Conservation (phyloP, 2,329 filamentous ascomycete species). For the Exophiala alcalophila region DNA sequence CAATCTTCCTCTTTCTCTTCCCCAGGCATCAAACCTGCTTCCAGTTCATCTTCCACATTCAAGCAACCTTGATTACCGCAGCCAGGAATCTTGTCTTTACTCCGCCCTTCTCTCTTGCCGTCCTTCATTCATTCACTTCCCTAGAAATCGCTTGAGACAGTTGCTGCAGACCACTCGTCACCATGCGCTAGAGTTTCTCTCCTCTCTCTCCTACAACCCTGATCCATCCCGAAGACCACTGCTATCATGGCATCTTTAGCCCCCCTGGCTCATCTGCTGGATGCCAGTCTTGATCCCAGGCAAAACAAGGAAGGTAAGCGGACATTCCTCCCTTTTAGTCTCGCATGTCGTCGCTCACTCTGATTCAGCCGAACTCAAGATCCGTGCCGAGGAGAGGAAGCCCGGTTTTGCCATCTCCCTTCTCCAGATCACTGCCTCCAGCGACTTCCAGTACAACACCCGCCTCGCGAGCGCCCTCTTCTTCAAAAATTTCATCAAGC, state of each 20-base stretch:
- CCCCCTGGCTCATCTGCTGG: constrained; percentile 72
- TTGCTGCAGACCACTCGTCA: too few relatives aligned
- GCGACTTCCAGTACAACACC: constrained; percentile 69
- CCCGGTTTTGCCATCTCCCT: constrained; percentile 84
- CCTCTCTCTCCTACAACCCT: not conserved
- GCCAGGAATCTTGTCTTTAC: too few relatives aligned
- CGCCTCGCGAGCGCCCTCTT: constrained; percentile 84
- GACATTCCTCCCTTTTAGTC: constrained; percentile 3
- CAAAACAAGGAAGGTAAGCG: constrained; percentile 86
- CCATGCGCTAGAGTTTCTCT: not conserved
- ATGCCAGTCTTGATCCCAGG: constrained; percentile 82
- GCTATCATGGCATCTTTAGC: constrained; percentile 51
- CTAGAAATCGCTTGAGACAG: too few relatives aligned
- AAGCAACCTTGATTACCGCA: too few relatives aligned
- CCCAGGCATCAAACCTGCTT: too few relatives aligned
- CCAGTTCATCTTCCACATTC: too few relatives aligned
- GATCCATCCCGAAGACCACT: not conserved
- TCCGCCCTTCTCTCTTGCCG: too few relatives aligned
- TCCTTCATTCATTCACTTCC: too few relatives aligned
- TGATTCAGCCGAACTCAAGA: constrained; percentile 71
- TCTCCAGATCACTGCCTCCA: constrained; percentile 83
- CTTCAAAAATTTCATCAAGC: constrained; percentile 98
- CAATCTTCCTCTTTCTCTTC: too few relatives aligned
- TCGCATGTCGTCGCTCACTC: constrained; percentile 10
- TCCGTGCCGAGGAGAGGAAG: constrained; percentile 75